Evolutionary conservation across 208 protist species (phyloP).

Genomic region (Blastocrithidia nonstop): DNA sequence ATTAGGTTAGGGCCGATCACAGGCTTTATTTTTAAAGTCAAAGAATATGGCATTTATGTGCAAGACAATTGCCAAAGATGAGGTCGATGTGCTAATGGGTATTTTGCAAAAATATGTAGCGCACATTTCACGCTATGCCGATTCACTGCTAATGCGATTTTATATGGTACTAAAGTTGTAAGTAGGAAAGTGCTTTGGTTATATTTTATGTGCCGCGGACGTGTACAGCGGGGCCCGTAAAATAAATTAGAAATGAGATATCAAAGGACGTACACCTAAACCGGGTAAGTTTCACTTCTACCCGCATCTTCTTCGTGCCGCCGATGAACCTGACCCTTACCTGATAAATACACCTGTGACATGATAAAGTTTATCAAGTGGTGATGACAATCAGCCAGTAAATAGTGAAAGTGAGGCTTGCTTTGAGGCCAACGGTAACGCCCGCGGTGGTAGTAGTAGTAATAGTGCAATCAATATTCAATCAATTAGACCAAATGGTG

Average conservation of each 20-base stretch:
- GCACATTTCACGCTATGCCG: constrained; percentile 24
- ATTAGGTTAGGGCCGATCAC: constrained; percentile 62
- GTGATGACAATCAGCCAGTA: too few relatives aligned
- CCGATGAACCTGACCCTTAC: constrained; percentile 34
- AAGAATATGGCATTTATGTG: constrained; percentile 60
- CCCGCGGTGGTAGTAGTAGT: too few relatives aligned
- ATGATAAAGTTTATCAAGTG: constrained; percentile 2
- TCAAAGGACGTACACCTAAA: constrained; percentile 77
- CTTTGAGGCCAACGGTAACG: too few relatives aligned
- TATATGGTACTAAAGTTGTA: constrained; percentile 52
- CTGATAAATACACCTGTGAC: constrained; percentile 9
- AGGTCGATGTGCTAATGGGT: constrained; percentile 44
- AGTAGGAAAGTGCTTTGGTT: constrained; percentile 17
- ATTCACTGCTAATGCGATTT: constrained; percentile 67
- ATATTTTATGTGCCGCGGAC: constrained; percentile 66
- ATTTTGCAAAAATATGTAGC: constrained; percentile 31
- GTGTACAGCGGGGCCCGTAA: constrained; percentile 33
- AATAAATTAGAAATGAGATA: constrained; percentile 77
- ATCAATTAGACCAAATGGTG: too few relatives aligned
- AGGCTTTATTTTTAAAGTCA: constrained; percentile 72
- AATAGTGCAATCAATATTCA: too few relatives aligned
- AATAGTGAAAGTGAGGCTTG: not conserved
- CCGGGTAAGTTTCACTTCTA: constrained; percentile 55
- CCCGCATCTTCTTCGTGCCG: constrained; percentile 28
- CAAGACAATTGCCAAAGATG: constrained; percentile 62